Base-by-base conservation (phyloP, 2,329 filamentous ascomycete species). In the Microsporum ferrugineum region DNA sequence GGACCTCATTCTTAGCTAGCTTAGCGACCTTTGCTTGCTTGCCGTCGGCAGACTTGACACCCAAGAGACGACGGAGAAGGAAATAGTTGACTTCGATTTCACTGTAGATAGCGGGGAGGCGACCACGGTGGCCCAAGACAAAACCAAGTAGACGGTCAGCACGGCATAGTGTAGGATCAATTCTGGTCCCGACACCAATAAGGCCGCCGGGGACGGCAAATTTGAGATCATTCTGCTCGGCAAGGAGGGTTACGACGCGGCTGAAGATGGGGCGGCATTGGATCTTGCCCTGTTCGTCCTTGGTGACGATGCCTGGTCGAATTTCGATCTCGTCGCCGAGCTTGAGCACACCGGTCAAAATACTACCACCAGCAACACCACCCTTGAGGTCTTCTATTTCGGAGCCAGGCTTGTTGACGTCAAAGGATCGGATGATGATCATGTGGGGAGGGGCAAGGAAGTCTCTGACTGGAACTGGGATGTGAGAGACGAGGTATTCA, bases 51-150 rank as follows among this genome's bases (percentile, higher is more conserved):
- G 94, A 96, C 80, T 95, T 91, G 71, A 99, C 94, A 85, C 94
- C 94, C 61, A 99, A 84, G 65, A 99, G 82, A 70, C 94, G 85
- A 70, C 92, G 88, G 65, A 99, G 87, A 64, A 99, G 83, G 83
- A 97, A 99, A 82, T 97, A 99, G 84, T 97, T 97, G 77, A 96
- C 91, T 79, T 99, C 94, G 64, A 99, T 88, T 78, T 99, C 94
- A 68, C 88, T 94, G 82, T 97, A 99, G 75, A 99, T 97, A 73
- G 94, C 90, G 57, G 94, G 94, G 29, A 99, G 85, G 69, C 88
- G 86, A 67, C 94, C 94, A 78, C 91, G 91, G 69, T 96, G 87
- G 74, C 94, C 94, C 63, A 99, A 85, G 59, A 99, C 94, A 83
- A 95, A 95, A 75, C 94, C 94, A 68, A 99, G 94, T 8, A 99